A percentile compares a stretch with the other conserved stretches of the same genome.
These are phyloP conservation scores for Colletotrichum musae DNA, from an alignment of 2,329 filamentous ascomycete genomes.

Conservation along the genomic window DNA sequence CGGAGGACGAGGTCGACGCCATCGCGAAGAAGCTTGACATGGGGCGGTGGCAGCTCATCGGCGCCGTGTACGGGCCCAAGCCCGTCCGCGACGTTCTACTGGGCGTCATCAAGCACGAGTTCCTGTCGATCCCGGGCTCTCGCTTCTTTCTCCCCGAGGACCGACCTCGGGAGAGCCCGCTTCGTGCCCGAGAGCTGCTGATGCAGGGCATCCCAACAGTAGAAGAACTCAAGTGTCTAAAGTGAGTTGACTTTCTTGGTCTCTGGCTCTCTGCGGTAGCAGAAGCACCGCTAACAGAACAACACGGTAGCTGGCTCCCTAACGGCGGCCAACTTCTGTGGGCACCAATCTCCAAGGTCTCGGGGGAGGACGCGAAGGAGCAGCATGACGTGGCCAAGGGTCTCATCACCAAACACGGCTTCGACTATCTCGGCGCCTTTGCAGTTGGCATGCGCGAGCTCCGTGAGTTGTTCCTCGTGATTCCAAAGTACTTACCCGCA, in stretches of 20 bases:
- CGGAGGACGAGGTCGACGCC: constrained; percentile 55
- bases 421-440: constrained; percentile 52
- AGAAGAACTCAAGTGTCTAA: constrained; percentile 55
- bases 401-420: constrained; percentile 44
- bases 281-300: neutral
- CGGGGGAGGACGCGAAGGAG: constrained; percentile 51
- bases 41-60: constrained; percentile 63
- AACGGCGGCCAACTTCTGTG: constrained; percentile 56
- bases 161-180: constrained; percentile 49
- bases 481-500: neutral
- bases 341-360: constrained; percentile 54
- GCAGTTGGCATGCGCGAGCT: constrained; percentile 47
- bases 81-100: constrained; percentile 50
- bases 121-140: constrained; percentile 51
- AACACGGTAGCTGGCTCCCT: constrained; percentile 48
- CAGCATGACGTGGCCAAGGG: constrained; percentile 51
- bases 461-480: constrained; percentile 43
- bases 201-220: constrained; percentile 54
- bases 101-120: constrained; percentile 51
- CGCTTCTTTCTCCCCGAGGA: constrained; percentile 53
- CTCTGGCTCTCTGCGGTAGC: neutral
- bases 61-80: constrained; percentile 55
- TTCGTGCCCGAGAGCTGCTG: constrained; percentile 44
- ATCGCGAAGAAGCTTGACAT: constrained; percentile 58
- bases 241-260: constrained; percentile 44